Percentiles rank a stretch among this genome's conserved stretches.
Evolutionary conservation across 345 rosid genomes (phyloP).

Genomic region (Dipteronia dyeriana): DNA sequence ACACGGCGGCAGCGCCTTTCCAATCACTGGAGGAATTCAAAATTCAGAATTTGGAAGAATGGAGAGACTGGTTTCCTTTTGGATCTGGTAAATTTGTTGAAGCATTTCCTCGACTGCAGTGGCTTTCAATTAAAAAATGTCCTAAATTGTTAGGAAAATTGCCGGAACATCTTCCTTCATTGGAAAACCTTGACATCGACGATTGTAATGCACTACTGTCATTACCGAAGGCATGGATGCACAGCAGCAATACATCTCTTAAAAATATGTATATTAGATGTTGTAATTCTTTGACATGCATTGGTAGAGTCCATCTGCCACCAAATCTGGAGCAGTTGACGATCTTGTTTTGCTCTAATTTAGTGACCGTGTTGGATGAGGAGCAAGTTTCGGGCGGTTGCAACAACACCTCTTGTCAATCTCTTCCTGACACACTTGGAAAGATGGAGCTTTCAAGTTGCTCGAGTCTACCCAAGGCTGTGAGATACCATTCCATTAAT

Average conservation of each 20-base stretch:
- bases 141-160: not conserved
- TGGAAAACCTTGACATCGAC: not conserved
- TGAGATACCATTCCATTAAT: not conserved
- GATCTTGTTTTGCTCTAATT: slow-evolving; percentile 12
- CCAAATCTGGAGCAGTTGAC: slow-evolving; percentile 6
- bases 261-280: not conserved
- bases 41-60: not conserved
- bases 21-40: slow-evolving; percentile 34
- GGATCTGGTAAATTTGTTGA: not conserved
- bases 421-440: not conserved
- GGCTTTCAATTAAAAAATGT: not conserved
- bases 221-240: not conserved
- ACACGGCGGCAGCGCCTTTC: slow-evolving; percentile 24
- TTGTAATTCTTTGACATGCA: not conserved
- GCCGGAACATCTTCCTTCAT: not conserved
- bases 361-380: slow-evolving; percentile 10
- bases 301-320: slow-evolving; percentile 19
- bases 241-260: slow-evolving; percentile 2
- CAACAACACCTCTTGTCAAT: not conserved
- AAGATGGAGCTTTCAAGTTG: not conserved
- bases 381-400: not conserved
- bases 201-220: not conserved
- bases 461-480: not conserved
- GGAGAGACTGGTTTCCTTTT: not conserved
- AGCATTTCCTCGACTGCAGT: not conserved